Percentiles rank a stretch among this genome's conserved stretches.
Conservation (phyloP, 768 basidiomycete genomes). For the Macrocybe gigantea region DNA sequence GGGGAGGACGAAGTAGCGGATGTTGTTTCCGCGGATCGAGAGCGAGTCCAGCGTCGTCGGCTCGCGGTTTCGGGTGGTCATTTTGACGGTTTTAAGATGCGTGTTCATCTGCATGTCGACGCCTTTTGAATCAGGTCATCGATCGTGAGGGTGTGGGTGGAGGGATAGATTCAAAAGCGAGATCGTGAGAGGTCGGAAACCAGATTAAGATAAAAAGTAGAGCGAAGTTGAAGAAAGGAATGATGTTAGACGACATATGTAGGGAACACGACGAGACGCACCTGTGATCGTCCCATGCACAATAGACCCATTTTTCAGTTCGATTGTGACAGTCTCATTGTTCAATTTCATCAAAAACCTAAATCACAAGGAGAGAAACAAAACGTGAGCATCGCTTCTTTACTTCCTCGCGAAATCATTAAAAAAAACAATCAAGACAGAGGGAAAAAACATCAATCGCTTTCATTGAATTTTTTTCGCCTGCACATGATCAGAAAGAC, state of each 20-base stretch:
- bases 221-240: too few relatives aligned
- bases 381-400: not conserved
- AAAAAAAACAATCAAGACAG: not conserved
- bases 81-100: conserved; percentile 94
- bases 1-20: conserved; percentile 96
- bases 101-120: conserved; percentile 99
- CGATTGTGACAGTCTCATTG: conserved; percentile 97
- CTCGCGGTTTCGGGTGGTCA: conserved; percentile 89
- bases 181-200: too few relatives aligned
- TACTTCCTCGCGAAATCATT: not conserved
- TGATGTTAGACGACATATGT: too few relatives aligned
- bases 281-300: conserved; percentile 97
- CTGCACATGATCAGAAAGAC: conserved; percentile 4
- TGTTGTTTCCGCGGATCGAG: conserved; percentile 94
- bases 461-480: not conserved
- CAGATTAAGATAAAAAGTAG: too few relatives aligned
- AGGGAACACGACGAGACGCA: conserved; percentile 26
- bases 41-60: conserved; percentile 83
- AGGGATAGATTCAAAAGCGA: not conserved
- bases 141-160: conserved; percentile 1
- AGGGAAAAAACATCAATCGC: not conserved
- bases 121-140: conserved; percentile 39
- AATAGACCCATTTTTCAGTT: conserved; percentile 94
- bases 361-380: conserved; percentile 7
- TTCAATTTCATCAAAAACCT: conserved; percentile 99